Evolutionary conservation across 768 basidiomycete species (phyloP).

Genomic region (Russula sp.): DNA sequence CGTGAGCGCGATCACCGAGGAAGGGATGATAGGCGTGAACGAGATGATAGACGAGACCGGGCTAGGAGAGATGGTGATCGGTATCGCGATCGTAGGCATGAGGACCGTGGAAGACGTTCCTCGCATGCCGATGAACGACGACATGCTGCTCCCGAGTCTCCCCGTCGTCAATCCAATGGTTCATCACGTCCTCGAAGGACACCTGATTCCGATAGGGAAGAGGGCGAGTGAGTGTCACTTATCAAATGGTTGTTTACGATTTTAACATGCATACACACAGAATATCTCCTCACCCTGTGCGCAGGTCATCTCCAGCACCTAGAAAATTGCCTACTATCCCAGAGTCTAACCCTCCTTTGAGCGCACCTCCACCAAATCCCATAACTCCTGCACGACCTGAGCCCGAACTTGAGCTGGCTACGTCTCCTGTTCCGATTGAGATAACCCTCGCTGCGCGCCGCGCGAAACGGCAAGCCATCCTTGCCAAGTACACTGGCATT

Average conservation of each 20-base stretch:
- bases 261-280: conserved; percentile 31
- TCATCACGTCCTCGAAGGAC: conserved; percentile 13
- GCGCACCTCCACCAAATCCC: conserved; percentile 16
- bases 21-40: conserved; percentile 30
- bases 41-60: conserved; percentile 26
- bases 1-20: conserved; percentile 28
- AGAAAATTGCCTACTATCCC: not conserved
- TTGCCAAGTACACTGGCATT: conserved; percentile 62
- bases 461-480: conserved; percentile 65
- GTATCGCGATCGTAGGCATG: conserved; percentile 21
- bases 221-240: conserved; percentile 81
- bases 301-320: conserved; percentile 21
- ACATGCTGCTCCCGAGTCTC: conserved; percentile 14
- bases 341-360: conserved; percentile 11
- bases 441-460: conserved; percentile 59
- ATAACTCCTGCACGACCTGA: conserved; percentile 32
- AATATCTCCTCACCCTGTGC: conserved; percentile 50
- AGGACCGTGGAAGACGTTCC: conserved; percentile 13
- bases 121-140: conserved; percentile 16
- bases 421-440: conserved; percentile 43
- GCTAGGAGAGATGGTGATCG: conserved; percentile 33
- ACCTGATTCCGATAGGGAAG: conserved; percentile 62
- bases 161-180: conserved; percentile 15
- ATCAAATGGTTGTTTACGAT: conserved; percentile 11
- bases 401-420: conserved; percentile 47